Conservation (phyloP, 2,329 filamentous ascomycete species). For the Pezicula radicicola region DNA sequence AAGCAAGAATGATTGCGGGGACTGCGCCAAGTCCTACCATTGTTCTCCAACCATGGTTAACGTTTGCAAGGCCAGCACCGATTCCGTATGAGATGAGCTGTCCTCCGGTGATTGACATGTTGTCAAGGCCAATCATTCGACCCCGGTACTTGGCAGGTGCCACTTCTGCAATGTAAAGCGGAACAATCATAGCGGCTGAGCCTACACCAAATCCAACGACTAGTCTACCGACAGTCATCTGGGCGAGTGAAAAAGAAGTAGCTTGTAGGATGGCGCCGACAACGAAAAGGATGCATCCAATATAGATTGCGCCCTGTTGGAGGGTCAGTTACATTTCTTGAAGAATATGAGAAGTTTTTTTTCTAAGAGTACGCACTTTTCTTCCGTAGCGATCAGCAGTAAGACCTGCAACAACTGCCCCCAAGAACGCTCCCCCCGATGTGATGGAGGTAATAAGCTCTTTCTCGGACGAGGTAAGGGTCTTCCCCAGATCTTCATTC, state of each 20-base stretch:
- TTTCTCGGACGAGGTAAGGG: slow-evolving; percentile 39
- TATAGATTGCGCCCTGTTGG: slow-evolving; percentile 30
- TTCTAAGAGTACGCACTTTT: slow-evolving; percentile 20
- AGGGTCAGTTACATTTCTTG: slow-evolving; percentile 37
- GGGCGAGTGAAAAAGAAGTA: slow-evolving; percentile 33
- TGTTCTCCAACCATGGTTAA: slow-evolving; percentile 37
- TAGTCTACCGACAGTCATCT: slow-evolving; percentile 42
- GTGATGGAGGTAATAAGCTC: slow-evolving; percentile 50
- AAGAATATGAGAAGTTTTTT: slow-evolving; percentile 34
- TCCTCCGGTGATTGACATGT: slow-evolving; percentile 41
- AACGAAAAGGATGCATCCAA: slow-evolving; percentile 37
- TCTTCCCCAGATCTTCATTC: slow-evolving; percentile 33
- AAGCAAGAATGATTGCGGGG: slow-evolving; percentile 40
- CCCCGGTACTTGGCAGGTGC: slow-evolving; percentile 47
- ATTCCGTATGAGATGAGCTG: slow-evolving; percentile 39
- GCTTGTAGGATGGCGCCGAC: slow-evolving; percentile 35
- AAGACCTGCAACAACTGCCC: slow-evolving; percentile 34
- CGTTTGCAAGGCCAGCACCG: slow-evolving; percentile 36
- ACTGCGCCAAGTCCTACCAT: slow-evolving; percentile 33
- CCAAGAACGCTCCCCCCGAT: slow-evolving; percentile 44
- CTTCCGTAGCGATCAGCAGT: slow-evolving; percentile 36
- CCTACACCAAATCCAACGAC: slow-evolving; percentile 48
- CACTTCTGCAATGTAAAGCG: slow-evolving; percentile 46
- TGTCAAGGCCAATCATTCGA: slow-evolving; percentile 45
- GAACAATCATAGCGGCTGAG: slow-evolving; percentile 43